Conservation (phyloP, 306 rosid genomes). For the Purshia tridentata region DNA sequence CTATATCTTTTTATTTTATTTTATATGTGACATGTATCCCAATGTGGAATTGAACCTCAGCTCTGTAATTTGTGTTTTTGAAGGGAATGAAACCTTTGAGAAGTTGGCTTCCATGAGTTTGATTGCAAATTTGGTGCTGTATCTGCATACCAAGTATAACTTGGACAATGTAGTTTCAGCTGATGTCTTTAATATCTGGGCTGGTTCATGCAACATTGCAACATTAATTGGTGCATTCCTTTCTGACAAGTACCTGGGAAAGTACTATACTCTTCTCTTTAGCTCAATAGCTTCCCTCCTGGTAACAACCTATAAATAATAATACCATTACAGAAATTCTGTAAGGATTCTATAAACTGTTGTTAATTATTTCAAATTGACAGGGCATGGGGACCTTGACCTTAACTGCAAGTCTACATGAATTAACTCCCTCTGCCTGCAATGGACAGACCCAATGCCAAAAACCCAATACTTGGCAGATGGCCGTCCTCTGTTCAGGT, state of each 20-base stretch:
- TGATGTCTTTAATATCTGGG: constrained; percentile 56
- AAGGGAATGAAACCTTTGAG: constrained; percentile 73
- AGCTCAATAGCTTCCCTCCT: constrained; percentile 47
- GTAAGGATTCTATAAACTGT: neutral
- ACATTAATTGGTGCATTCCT: constrained; percentile 56
- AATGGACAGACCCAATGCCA: constrained; percentile 27
- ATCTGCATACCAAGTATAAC: constrained; percentile 56
- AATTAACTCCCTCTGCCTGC: constrained; percentile 49
- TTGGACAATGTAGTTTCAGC: constrained; percentile 42
- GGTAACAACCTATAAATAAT: constrained; percentile 25
- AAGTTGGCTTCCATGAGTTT: constrained; percentile 70
- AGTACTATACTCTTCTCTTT: constrained; percentile 41
- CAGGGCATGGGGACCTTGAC: constrained; percentile 56
- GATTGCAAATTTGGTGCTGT: constrained; percentile 49
- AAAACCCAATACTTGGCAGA: constrained; percentile 35
- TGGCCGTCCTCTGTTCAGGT: constrained; percentile 38
- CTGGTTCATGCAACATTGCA: constrained; percentile 53
- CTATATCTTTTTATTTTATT: neutral
- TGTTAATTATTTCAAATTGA: constrained; percentile 1
- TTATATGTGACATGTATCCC: neutral
- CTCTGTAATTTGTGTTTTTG: neutral
- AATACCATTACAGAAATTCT: neutral
- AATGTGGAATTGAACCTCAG: neutral
- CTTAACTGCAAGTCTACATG: constrained; percentile 43
- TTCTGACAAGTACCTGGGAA: constrained; percentile 54